Evolutionary conservation across 2,329 filamentous ascomycete genomes (phyloP), one percentile per base, ranked within the genome.

Genomic region (Fusarium brachygibbosum): DNA sequence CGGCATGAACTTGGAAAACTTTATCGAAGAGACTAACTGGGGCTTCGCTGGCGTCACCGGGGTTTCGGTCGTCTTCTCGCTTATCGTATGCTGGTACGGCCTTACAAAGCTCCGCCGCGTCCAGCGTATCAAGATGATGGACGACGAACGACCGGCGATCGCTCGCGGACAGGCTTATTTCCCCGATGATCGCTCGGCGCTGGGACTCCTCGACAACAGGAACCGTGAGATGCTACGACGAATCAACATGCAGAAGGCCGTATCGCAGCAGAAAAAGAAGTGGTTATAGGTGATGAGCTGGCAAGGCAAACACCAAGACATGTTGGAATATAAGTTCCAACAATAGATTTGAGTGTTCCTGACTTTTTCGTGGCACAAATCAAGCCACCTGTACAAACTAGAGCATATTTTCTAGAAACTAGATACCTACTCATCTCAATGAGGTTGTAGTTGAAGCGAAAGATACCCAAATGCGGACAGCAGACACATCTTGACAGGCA

Each of bases 1-100:
- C 85, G 96, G 96, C 74, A 98, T 98, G 94, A 99, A 99, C 82
- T 84, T 99, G 69, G 97, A 98, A 78, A 98, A 98, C 81, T 98
- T 98, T 80, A 93, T 98, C 74, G 96, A 99, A 82, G 95, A 98
- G 78, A 94, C 92, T 2, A 88, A 93, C 79, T 87, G 93, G 79
- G 96, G 95, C 13, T 98, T 99, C 78, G 86, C 86, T 46, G 88
- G 88, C 55, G 90, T 99, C 63, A 93, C 91, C 4, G 84, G 83
- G 19, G 83, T 87, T 64, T 97, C 93, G 59, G 86, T 91, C 58
- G 74, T 90, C 58, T 90, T 94, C 78, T 93, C 93, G 16, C 86
- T 90, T 56, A 73, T 94, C 11, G 92, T 97, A 52, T 95, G 92
- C 82, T 87, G 88, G 74, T 97, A 95, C 79, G 94, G 96, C 7